phyloP scores from a whole-genome alignment of 2,329 filamentous ascomycete genomes.

The Aspergillus melleus region DNA sequence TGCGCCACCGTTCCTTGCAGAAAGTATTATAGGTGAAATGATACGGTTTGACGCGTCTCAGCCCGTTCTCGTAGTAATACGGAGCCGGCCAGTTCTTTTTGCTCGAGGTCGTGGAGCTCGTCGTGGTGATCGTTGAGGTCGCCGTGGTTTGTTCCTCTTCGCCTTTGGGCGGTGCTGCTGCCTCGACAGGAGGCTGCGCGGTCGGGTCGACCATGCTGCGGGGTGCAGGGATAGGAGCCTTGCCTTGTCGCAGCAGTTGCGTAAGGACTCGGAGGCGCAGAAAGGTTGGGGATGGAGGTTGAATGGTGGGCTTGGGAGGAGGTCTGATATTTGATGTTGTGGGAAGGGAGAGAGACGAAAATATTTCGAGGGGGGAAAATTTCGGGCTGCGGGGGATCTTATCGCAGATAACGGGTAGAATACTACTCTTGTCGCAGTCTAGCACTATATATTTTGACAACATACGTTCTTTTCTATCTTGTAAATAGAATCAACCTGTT shows the following conservation, averaged over 20 bases:
- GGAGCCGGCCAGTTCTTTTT: slow-evolving; percentile 45
- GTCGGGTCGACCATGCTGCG: neutral
- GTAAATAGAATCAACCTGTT: no score
- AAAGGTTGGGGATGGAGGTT: neutral
- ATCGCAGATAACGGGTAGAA: neutral
- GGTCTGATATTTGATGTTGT: neutral
- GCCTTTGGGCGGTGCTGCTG: neutral
- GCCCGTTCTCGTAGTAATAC: slow-evolving; percentile 79
- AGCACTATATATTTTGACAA: no score
- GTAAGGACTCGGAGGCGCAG: neutral
- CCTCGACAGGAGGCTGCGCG: neutral
- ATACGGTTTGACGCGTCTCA: slow-evolving; percentile 83
- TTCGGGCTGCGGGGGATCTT: neutral
- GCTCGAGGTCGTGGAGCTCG: neutral
- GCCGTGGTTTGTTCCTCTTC: neutral
- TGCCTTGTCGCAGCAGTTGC: neutral
- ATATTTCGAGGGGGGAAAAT: neutral
- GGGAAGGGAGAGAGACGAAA: neutral
- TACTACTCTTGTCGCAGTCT: no score
- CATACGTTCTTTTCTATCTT: no score
- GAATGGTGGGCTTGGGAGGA: neutral
- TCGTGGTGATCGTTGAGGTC: neutral
- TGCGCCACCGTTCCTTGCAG: slow-evolving; percentile 92
- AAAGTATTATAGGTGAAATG: slow-evolving; percentile 93
- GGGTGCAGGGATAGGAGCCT: neutral